Base-by-base conservation (phyloP, 306 rosid species). In the Abrus pulchellus region DNA sequence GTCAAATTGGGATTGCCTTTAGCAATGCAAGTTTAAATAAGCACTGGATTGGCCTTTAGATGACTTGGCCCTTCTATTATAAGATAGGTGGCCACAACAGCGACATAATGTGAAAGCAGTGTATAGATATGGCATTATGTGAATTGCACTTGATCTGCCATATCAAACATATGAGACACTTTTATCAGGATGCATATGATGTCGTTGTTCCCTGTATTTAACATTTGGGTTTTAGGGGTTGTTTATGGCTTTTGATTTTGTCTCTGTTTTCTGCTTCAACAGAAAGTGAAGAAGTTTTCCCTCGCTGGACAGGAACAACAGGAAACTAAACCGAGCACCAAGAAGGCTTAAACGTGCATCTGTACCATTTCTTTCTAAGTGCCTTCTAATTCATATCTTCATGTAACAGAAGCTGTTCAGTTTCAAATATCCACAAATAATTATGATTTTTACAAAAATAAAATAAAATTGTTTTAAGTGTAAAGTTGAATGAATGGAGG, bases 211-310 rank as follows among this genome's bases (percentile, higher is more conserved):
- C 56, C 14, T 44, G 32, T 20, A 69, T 71, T 55, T 55, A 41
- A 13, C 48, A 52, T 70, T 2, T 2, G 2, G 29, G 56, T 13
- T 48, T 57, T 56, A 7, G 5, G 29, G 29, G 3, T 74, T 50
- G 28, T 75, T 61, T 70, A 62, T 80, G 74, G 66, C 66, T 9
- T 71, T 84, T 67, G 36, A 47, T 76, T 34, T 45, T 32, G 12
- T 34, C 40, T 72, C 14, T 43, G 5, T 57, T 79, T 55, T 40
- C 68, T 72, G 68, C 56, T 68, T 74, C n/a, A 33, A 78, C 94
- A 95, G 99, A 95, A 93, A 81, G 99, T 93, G 86, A 93, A 90
- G 88, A 93, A 85, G 79, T 95, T 95, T 84, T 88, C 91, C 52
- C 82, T 93, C 28, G 87, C 91, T 65, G 91, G 85, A 59, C 89